phyloP scores from a whole-genome alignment of 2,329 filamentous ascomycete genomes.

The Xylariaceae sp. region DNA sequence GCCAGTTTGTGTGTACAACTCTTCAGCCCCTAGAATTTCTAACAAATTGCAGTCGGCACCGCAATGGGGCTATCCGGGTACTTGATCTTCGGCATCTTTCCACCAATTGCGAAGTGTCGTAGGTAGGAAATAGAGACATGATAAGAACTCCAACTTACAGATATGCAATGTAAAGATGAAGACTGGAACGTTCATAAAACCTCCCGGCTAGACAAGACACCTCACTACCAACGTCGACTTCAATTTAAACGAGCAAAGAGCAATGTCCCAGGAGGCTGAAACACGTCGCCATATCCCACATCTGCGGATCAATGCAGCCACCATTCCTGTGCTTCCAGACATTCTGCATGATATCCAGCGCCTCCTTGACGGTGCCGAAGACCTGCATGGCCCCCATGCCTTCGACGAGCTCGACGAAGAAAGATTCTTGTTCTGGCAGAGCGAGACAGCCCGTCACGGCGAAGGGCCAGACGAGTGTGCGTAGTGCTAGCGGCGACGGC shows the following conservation, averaged over 20 bases:
- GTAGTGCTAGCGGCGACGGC: constrained; percentile 33
- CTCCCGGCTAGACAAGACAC: not conserved
- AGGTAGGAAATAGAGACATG: not conserved
- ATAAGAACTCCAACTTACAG: not conserved
- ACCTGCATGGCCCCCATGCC: constrained; percentile 35
- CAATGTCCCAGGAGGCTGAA: constrained; percentile 35
- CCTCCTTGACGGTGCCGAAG: constrained; percentile 38
- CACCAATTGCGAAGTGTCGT: not conserved
- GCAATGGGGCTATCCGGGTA: no score
- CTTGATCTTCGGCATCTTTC: not conserved
- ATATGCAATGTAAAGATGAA: not conserved
- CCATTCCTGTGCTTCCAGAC: constrained; percentile 35
- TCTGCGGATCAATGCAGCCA: constrained; percentile 25
- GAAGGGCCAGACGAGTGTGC: constrained; percentile 40
- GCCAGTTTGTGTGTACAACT: no score
- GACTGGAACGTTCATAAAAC: not conserved
- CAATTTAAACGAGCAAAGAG: constrained; percentile 29
- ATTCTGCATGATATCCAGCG: constrained; percentile 31
- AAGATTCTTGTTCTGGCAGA: constrained; percentile 30
- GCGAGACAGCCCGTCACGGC: constrained; percentile 39
- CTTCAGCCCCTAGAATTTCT: no score
- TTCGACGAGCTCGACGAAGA: constrained; percentile 33
- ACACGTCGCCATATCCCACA: constrained; percentile 38
- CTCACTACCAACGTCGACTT: no score
- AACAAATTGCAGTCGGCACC: no score